Evolutionary conservation across 768 basidiomycete species (phyloP).

Genomic region (Clathrus columnatus): DNA sequence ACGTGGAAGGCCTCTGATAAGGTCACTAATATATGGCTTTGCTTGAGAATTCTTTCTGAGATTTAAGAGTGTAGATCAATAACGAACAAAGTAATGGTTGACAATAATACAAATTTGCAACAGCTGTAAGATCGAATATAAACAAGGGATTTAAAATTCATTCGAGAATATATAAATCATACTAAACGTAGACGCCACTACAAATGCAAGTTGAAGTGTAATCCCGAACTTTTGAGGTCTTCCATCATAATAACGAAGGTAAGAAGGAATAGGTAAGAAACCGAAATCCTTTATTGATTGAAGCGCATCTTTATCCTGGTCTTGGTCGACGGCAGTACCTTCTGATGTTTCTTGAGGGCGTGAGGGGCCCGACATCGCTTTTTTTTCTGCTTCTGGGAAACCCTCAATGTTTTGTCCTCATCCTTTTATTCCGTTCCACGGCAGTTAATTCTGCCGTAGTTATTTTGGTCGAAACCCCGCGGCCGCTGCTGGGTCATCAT

Average conservation of each 20-base stretch:
- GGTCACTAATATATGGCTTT: constrained; percentile 15
- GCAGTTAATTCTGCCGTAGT: not conserved
- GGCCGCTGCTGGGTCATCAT: too few species aligned
- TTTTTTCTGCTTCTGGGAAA: not conserved
- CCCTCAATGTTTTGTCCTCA: not conserved
- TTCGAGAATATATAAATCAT: constrained; percentile 16
- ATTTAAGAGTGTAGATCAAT: constrained; percentile 3
- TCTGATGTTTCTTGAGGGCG: not conserved
- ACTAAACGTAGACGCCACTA: constrained; percentile 53
- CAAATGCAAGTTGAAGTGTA: constrained; percentile 50
- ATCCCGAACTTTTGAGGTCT: constrained; percentile 45
- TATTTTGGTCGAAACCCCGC: too few species aligned
- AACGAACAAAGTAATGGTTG: constrained; percentile 66
- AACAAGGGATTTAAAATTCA: constrained; percentile 3
- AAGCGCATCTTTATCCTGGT: too few species aligned
- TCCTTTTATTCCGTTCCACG: not conserved
- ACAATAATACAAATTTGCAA: constrained; percentile 77
- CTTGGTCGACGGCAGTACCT: too few species aligned
- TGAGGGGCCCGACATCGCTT: not conserved
- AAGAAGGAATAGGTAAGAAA: constrained; percentile 53
- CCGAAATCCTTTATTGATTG: constrained; percentile 41
- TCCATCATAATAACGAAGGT: constrained; percentile 42
- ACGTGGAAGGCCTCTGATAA: constrained; percentile 18
- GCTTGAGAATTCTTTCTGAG: not conserved
- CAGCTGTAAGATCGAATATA: constrained; percentile 15